Evolutionary conservation across 768 basidiomycete genomes (phyloP).

Genomic region (Rhizopogon roseolus): DNA sequence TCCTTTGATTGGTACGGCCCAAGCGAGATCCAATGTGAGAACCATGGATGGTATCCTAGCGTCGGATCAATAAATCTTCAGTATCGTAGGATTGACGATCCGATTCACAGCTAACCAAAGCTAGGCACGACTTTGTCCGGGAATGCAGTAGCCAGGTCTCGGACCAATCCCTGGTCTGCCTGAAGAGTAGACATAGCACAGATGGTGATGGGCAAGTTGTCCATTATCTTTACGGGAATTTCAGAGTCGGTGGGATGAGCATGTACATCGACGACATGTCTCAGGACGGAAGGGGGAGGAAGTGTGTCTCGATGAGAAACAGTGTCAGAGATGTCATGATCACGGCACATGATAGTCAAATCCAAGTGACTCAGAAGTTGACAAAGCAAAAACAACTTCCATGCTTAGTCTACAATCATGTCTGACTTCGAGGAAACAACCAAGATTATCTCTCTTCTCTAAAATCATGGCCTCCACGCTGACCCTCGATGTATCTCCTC

Average conservation of each 20-base stretch:
- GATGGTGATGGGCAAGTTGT: constrained; percentile 56
- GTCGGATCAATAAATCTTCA: constrained; percentile 4
- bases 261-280: constrained; percentile 80
- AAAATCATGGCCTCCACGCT: constrained; percentile 33
- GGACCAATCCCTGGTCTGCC: constrained; percentile 70
- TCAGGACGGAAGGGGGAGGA: constrained; percentile 40
- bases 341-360: background rate
- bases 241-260: constrained; percentile 87
- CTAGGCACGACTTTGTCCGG: constrained; percentile 76
- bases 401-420: constrained; percentile 6
- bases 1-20: constrained; percentile 44
- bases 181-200: constrained; percentile 77
- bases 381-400: constrained; percentile 3
- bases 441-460: constrained; percentile 1
- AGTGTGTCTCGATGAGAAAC: constrained; percentile 7
- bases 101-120: constrained; percentile 60
- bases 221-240: constrained; percentile 44
- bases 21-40: constrained; percentile 70
- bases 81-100: constrained; percentile 6
- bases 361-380: background rate
- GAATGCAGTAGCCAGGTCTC: constrained; percentile 52
- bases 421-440: background rate
- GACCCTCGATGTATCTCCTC: constrained; percentile 37
- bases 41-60: constrained; percentile 95
- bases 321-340: constrained; percentile 1